Evolutionary conservation across 1,284 basidiomycete species (phyloP), one percentile per base, ranked within the genome.

Genomic region (Malassezia pachydermatis): DNA sequence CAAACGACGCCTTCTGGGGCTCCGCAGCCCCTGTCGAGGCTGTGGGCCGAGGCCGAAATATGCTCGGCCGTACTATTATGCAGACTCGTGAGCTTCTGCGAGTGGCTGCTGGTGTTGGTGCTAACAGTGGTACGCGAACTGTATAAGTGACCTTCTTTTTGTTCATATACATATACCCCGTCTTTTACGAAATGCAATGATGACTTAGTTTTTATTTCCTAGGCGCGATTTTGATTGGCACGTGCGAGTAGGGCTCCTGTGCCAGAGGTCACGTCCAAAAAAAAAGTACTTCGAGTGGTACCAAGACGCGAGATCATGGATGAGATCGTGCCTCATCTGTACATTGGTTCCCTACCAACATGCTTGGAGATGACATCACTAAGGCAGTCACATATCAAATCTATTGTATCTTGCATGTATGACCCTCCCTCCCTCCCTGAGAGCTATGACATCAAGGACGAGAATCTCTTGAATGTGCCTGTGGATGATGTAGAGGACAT

Each of bases 401-500:
- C 62, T 41, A 58, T 68, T 29, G 51, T 68, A 34, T 60, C 56
- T 1, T 65, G 63, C 25, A 57, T 65, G 59, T 60, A 62, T 48
- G 58, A 58, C 38, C 63, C 66, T 5, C 51, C 52, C 6, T 27
- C 41, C 27, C 46, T 62, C 4, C 57, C 42, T 5, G 39, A 23
- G 39, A 19, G 34, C 9, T 28, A 55, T 14, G 43, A 4, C 7
- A 65, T 65, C 33, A 54, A 62, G 1, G 49, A 59, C 1, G 45
- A 59, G 10, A 55, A 60, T 33, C 51, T 72, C 36, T 55, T 67
- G 41, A 66, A 69, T 8, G 63, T 75, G 14, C 57, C 57, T 1
- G 54, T 74, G 25, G 73, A 74, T 54, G 73, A 75, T 42, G 63
- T 64, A 4, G 67, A 63, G 43, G 57, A 56, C 37, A 65, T 72